Conservation (phyloP, 495 filamentous ascomycete genomes). For the Xylaria flabelliformis region DNA sequence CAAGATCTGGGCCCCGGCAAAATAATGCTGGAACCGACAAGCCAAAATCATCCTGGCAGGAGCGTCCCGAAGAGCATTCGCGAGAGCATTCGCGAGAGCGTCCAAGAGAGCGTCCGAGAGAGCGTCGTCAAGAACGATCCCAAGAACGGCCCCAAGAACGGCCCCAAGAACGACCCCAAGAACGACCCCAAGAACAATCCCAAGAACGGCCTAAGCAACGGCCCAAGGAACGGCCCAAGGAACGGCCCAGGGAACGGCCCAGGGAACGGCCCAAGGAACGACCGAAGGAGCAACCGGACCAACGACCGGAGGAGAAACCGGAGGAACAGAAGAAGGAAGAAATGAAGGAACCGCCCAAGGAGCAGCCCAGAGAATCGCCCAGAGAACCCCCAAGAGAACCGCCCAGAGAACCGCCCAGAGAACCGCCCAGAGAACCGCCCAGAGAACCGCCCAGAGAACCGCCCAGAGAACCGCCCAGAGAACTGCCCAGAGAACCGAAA, state of each 20-base stretch:
- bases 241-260: slow-evolving; percentile 1
- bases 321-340: not conserved
- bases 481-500: not conserved
- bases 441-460: slow-evolving; percentile 11
- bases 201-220: no score
- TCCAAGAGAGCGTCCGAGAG: not conserved
- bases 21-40: slow-evolving; percentile 39
- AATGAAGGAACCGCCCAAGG: not conserved
- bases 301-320: not conserved
- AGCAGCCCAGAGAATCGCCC: slow-evolving; percentile 24
- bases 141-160: slow-evolving; percentile 10
- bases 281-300: not conserved
- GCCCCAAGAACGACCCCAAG: not conserved
- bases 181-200: not conserved
- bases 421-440: not conserved
- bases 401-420: not conserved
- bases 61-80: slow-evolving; percentile 38
- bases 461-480: slow-evolving; percentile 24
- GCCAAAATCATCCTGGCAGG: slow-evolving; percentile 53
- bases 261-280: slow-evolving; percentile 1
- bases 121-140: slow-evolving; percentile 16
- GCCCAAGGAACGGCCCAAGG: not conserved
- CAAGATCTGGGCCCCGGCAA: slow-evolving; percentile 42
- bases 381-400: no score
- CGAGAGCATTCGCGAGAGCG: slow-evolving; percentile 19